Evolutionary conservation across 139 green algal genomes (phyloP).

Genomic region (Yamagishiella unicocca): DNA sequence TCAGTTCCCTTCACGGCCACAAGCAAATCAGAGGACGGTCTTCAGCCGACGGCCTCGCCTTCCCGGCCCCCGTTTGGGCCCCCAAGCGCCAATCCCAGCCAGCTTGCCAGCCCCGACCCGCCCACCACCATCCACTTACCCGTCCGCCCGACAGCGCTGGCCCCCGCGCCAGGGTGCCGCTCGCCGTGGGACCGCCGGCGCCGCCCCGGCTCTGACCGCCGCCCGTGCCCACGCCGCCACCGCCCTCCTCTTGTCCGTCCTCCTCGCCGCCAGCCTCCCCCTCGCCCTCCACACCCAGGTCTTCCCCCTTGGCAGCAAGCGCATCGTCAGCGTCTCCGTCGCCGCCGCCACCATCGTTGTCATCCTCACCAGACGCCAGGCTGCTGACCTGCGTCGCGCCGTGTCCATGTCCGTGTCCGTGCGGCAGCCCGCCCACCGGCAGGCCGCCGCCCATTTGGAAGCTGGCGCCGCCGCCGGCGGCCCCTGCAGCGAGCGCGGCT

Average conservation of each 20-base stretch:
- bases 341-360: conserved; percentile 34
- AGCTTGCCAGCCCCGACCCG: neutral
- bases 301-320: conserved; percentile 30
- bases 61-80: too few species aligned
- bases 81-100: too few species aligned
- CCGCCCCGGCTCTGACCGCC: neutral
- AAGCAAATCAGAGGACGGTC: too few species aligned
- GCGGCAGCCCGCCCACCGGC: neutral
- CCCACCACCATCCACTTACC: neutral
- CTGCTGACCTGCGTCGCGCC: conserved; percentile 12
- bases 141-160: neutral
- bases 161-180: conserved; percentile 10
- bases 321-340: conserved; percentile 2
- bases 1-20: too few species aligned
- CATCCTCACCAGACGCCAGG: conserved; percentile 34
- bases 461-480: neutral
- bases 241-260: neutral
- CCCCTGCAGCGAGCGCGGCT: neutral
- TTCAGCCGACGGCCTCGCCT: too few species aligned
- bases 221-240: neutral
- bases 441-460: neutral
- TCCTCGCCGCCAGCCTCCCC: conserved; percentile 32
- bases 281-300: conserved; percentile 28
- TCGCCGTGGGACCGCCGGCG: conserved; percentile 2
- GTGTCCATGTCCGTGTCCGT: too few species aligned